These are phyloP conservation scores for Solanum dulcamara DNA, from an alignment of 257 asterid genomes.

Conservation along the genomic window DNA sequence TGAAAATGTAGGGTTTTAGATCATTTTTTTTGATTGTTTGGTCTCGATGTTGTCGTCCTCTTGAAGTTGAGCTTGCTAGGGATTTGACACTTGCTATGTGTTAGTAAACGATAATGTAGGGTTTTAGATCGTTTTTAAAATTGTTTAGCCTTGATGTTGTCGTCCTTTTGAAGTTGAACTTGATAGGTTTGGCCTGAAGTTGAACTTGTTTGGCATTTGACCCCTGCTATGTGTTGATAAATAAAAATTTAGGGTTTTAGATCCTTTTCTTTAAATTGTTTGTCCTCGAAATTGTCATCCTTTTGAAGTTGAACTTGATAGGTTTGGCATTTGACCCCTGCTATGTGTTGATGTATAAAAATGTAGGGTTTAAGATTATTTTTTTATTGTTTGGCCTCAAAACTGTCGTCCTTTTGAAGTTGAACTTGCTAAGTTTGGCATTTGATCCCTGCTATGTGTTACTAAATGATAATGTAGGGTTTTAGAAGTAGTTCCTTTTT, in stretches of 20 bases:
- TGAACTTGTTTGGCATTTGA: not conserved
- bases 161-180: too few relatives aligned
- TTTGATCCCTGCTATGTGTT: not conserved
- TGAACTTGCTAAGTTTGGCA: not conserved
- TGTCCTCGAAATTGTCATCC: not conserved
- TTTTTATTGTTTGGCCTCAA: not conserved
- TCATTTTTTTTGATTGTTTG: not conserved
- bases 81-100: too few relatives aligned
- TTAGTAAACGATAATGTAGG: too few relatives aligned
- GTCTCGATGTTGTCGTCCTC: too few relatives aligned
- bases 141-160: too few relatives aligned
- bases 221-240: not conserved
- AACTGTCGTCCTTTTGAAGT: not conserved
- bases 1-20: not conserved
- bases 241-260: not conserved
- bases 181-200: not conserved
- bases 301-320: not conserved
- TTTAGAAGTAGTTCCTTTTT: not conserved
- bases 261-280: not conserved
- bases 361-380: not conserved
- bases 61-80: too few relatives aligned
- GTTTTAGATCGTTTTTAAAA: too few relatives aligned
- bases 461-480: not conserved
- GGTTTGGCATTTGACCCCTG: not conserved
- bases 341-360: not conserved